Percentiles rank a stretch among this genome's conserved stretches.
Evolutionary conservation across 352 stramenopile species (phyloP).

Genomic region (Pythium periplocum): DNA sequence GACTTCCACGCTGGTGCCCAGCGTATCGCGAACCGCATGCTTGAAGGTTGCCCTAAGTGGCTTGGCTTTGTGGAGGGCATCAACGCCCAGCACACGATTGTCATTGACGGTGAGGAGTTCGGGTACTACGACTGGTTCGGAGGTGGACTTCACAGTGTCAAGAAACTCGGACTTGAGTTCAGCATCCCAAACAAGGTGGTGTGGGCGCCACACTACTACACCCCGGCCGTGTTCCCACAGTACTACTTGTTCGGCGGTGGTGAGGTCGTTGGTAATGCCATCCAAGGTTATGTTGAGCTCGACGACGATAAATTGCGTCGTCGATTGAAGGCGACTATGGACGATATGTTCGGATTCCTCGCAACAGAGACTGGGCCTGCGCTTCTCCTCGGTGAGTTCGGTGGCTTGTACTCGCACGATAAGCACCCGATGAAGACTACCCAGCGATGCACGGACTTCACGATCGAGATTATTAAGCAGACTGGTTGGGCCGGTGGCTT

Average conservation of each 20-base stretch:
- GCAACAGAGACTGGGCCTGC: slow-evolving; percentile 34
- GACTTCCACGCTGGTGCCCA: slow-evolving; percentile 46
- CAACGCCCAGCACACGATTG: slow-evolving; percentile 37
- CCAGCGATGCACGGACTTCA: slow-evolving; percentile 49
- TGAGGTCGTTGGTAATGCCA: slow-evolving; percentile 20
- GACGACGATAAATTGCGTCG: slow-evolving; percentile 29
- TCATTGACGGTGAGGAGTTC: slow-evolving; percentile 36
- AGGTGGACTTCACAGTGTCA: slow-evolving; percentile 35
- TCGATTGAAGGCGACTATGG: slow-evolving; percentile 41
- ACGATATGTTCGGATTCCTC: slow-evolving; percentile 70
- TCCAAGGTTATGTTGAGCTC: slow-evolving; percentile 38
- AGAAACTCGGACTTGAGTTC: slow-evolving; percentile 37
- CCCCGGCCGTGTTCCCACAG: slow-evolving; percentile 50
- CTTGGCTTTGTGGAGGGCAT: slow-evolving; percentile 67
- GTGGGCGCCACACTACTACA: slow-evolving; percentile 74
- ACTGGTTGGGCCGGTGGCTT: slow-evolving; percentile 52
- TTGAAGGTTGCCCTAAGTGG: slow-evolving; percentile 58
- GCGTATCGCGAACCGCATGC: slow-evolving; percentile 53
- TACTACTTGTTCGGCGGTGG: slow-evolving; percentile 58
- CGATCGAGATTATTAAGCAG: slow-evolving; percentile 47
- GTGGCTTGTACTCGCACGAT: slow-evolving; percentile 52
- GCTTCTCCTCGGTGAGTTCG: slow-evolving; percentile 65
- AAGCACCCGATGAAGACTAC: slow-evolving; percentile 50
- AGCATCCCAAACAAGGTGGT: slow-evolving; percentile 57
- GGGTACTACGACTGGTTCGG: slow-evolving; percentile 69